phyloP scores from a whole-genome alignment of 495 filamentous ascomycete genomes.

The Aspergillus wentii region DNA sequence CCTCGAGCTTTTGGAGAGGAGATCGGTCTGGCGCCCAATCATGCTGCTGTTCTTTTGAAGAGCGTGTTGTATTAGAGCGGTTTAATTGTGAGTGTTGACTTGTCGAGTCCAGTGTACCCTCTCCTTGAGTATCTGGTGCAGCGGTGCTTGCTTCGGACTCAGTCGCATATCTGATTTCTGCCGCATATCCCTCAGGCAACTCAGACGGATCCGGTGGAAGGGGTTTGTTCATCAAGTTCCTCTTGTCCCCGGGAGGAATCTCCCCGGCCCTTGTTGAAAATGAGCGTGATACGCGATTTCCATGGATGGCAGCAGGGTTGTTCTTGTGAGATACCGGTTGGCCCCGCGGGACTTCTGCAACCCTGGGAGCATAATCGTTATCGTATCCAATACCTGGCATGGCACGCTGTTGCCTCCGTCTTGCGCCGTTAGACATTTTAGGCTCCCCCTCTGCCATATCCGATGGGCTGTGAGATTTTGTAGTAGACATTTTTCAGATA shows the following conservation, averaged over 20 bases:
- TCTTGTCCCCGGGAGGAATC: constrained; percentile 3
- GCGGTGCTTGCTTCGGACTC: neutral
- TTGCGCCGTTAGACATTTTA: no score
- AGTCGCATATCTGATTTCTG: neutral
- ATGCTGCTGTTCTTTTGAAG: constrained; percentile 24
- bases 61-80: constrained; percentile 34
- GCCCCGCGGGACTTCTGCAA: constrained; percentile 54
- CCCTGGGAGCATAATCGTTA: constrained; percentile 34
- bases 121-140: neutral
- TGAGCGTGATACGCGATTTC: constrained; percentile 9
- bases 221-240: constrained; percentile 6
- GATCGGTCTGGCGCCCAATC: constrained; percentile 74
- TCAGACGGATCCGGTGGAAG: constrained; percentile 3
- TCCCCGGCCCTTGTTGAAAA: constrained; percentile 16
- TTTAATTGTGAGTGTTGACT: constrained; percentile 16
- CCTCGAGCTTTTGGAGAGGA: constrained; percentile 86
- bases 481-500: no score
- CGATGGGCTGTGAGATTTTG: no score
- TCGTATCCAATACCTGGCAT: constrained; percentile 3
- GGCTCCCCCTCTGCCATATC: no score
- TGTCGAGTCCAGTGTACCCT: neutral
- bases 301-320: neutral
- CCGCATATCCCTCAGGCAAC: constrained; percentile 1
- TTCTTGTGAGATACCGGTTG: constrained; percentile 53
- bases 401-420: no score